A percentile compares a stretch with the other conserved stretches of the same genome.
Conservation (phyloP, 2,329 filamentous ascomycete species). For the Cytospora paraplurivora region DNA sequence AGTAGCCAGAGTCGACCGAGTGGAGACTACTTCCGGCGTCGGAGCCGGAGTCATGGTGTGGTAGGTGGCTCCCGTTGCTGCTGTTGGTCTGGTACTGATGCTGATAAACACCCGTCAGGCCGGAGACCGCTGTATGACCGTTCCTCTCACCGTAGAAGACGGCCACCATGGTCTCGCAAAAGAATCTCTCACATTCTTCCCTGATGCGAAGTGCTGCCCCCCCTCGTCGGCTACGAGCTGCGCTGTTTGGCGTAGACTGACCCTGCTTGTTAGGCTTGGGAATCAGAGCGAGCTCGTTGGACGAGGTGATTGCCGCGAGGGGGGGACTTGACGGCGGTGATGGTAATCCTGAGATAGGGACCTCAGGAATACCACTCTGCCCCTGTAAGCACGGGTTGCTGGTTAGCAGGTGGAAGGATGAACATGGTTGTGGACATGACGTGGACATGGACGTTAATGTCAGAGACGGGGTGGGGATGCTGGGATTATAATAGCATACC, state of each 20-base stretch:
- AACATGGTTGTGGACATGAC: background rate
- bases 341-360: slow-evolving; percentile 80
- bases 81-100: slow-evolving; percentile 31
- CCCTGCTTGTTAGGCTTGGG: slow-evolving; percentile 53
- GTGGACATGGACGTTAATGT: slow-evolving; percentile 20
- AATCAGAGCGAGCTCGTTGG: slow-evolving; percentile 67
- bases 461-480: slow-evolving; percentile 11
- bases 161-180: slow-evolving; percentile 92
- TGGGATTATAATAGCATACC: slow-evolving; percentile 50
- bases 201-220: slow-evolving; percentile 95
- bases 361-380: slow-evolving; percentile 96
- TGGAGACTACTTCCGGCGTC: slow-evolving; percentile 17
- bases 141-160: slow-evolving; percentile 97
- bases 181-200: slow-evolving; percentile 99
- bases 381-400: slow-evolving; percentile 49
- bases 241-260: slow-evolving; percentile 42
- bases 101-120: slow-evolving; percentile 75
- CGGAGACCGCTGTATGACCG: slow-evolving; percentile 74
- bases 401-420: background rate
- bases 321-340: slow-evolving; percentile 87
- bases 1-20: slow-evolving; percentile 29
- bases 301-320: slow-evolving; percentile 72
- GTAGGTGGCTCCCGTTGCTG: slow-evolving; percentile 8
- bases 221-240: slow-evolving; percentile 64
- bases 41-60: slow-evolving; percentile 23